Base-by-base conservation (phyloP, 1,284 basidiomycete species). In the Cutaneotrichosporon daszewskae region DNA sequence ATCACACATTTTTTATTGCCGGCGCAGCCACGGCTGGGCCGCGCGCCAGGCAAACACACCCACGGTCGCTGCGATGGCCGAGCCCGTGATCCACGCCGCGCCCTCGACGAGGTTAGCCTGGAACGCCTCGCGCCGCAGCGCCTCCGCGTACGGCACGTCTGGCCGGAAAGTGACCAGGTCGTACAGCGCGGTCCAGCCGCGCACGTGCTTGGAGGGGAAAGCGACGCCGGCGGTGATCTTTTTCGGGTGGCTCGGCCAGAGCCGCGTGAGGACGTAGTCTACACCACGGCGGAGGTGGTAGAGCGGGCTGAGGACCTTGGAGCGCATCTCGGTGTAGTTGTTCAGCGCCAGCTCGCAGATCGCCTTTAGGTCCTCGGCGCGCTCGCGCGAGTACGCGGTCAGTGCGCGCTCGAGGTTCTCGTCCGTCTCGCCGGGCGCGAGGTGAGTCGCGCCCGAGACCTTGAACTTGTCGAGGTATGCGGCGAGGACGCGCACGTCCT, bases 111-210 rank as follows among this genome's bases (percentile, higher is more conserved):
- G 50, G 18, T 56, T 47, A 43, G 60, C 64, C 57, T 73, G 71
- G 51, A 56, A 60, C 17, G 51, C 50, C 53, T 73, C 71, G 43
- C 63, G 62, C 35, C 66, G 45, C 31, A 67, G 47, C 6, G 70
- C 71, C 43, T 71, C 70, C 7, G 83, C 82, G 66, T 97, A 97
- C 60, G 83, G 84, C 53, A 96, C 80, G 68, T 96, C 92, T 33
- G 89, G 87, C 29, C 90, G 79, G 75, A 98, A 98, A 28, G 94
- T 96, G 54, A 95, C 86, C 90, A 97, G 94, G 25, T 87, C 87
- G 70, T 98, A 98, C 41, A 95, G 76, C 39, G 88, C 87, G 45
- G 88, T 77, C 94, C 94, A 98, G 26, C 85, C 86, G 46, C 69
- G 68, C 28, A 83, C 80, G 42, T 74, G 67, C 40, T 67, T 53